These are phyloP conservation scores for Collybia mongolica DNA, from an alignment of 768 basidiomycete species.

Conservation along the genomic window DNA sequence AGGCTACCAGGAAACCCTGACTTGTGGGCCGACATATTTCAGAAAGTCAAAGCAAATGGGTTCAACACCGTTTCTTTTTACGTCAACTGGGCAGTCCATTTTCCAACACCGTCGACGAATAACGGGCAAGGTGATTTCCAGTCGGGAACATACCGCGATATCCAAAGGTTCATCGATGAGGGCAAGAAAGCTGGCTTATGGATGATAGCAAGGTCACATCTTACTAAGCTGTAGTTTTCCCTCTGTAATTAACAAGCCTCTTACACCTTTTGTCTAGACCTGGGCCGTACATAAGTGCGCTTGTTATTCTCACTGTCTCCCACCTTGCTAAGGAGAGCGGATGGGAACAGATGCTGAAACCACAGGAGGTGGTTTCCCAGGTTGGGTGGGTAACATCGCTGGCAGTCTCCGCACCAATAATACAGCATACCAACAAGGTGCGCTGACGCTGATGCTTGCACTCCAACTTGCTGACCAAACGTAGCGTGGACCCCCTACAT, in stretches of 20 bases:
- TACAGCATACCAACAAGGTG: slow-evolving; percentile 43
- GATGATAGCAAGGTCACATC: slow-evolving; percentile 47
- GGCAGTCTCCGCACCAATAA: slow-evolving; percentile 50
- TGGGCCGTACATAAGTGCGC: slow-evolving; percentile 52
- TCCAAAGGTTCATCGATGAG: slow-evolving; percentile 51
- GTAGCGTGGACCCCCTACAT: slow-evolving; percentile 58
- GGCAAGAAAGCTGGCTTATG: slow-evolving; percentile 52
- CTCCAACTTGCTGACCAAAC: slow-evolving; percentile 1
- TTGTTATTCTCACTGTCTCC: not conserved
- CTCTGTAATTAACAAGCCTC: not conserved
- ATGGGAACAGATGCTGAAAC: slow-evolving; percentile 42
- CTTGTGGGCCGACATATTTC: slow-evolving; percentile 58
- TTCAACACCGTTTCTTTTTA: slow-evolving; percentile 64
- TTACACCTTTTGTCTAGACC: slow-evolving; percentile 28
- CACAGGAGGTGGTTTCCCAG: slow-evolving; percentile 57
- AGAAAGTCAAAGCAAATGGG: slow-evolving; percentile 62
- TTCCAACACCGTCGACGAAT: slow-evolving; percentile 45
- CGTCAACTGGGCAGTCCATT: slow-evolving; percentile 58
- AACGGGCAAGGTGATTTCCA: slow-evolving; percentile 47
- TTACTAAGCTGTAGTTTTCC: not conserved
- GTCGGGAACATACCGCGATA: slow-evolving; percentile 46
- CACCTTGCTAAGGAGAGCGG: not conserved
- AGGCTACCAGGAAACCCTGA: slow-evolving; percentile 49
- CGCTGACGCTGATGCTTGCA: not conserved
- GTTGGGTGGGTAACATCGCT: slow-evolving; percentile 56